These are phyloP conservation scores for Cunninghamia lanceolata DNA, from an alignment of 75 land plant genomes.

Conservation along the genomic window DNA sequence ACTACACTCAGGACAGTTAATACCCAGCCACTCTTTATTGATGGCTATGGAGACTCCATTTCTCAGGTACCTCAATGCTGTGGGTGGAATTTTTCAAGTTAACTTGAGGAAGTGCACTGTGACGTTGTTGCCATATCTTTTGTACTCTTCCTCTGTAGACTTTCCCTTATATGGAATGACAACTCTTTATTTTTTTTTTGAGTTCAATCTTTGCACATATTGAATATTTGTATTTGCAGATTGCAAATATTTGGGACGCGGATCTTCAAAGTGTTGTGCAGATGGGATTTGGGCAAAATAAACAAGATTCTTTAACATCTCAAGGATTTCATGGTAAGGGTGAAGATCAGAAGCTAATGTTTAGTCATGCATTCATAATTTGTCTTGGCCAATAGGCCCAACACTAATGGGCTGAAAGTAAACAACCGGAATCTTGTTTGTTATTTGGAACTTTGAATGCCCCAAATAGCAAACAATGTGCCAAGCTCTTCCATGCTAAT, in stretches of 20 bases:
- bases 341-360: not conserved
- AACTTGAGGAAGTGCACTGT: not conserved
- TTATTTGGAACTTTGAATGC: no score
- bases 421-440: not conserved
- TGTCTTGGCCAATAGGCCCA: no score
- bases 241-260: no score
- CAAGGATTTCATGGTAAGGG: no score
- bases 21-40: conserved; percentile 32
- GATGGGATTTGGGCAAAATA: conserved; percentile 58
- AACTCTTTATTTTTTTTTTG: not conserved
- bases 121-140: not conserved
- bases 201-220: not conserved
- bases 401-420: not conserved
- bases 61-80: conserved; percentile 38
- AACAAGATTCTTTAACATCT: conserved; percentile 24
- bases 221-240: conserved; percentile 29
- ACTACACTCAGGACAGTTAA: conserved; percentile 22
- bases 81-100: not conserved
- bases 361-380: not conserved
- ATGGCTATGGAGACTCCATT: conserved; percentile 37
- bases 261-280: no score
- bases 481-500: no score
- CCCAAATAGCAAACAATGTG: no score
- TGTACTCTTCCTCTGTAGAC: not conserved
- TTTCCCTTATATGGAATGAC: no score